Conservation (phyloP, 345 rosid genomes). For the rapeseed (Brassica napus) region DNA sequence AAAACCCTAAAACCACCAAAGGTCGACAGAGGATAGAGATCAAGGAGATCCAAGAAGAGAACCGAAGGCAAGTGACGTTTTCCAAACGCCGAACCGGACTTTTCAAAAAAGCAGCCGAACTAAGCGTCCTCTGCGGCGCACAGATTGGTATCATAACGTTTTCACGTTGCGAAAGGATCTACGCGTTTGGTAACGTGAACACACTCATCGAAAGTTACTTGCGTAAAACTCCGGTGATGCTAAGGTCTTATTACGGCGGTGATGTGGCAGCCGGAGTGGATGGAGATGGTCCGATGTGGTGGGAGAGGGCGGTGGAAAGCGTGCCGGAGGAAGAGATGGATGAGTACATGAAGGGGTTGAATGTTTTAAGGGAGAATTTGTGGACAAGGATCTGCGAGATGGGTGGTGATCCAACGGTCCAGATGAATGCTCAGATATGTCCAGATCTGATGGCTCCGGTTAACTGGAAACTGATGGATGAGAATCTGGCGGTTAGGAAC, state of each 20-base stretch:
- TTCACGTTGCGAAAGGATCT: conserved; percentile 34
- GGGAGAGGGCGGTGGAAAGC: conserved; percentile 40
- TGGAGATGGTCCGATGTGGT: conserved; percentile 31
- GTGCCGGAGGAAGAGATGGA: conserved; percentile 37
- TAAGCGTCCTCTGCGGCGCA: conserved; percentile 40
- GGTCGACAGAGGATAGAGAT: conserved; percentile 44
- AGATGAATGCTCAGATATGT: conserved; percentile 10
- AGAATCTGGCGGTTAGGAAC: conserved; percentile 14
- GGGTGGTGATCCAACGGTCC: conserved; percentile 18
- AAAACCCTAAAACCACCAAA: conserved; percentile 31
- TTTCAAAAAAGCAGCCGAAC: conserved; percentile 38
- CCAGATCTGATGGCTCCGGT: conserved; percentile 13
- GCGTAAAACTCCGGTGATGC: conserved; percentile 21
- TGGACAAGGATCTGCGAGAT: conserved; percentile 20
- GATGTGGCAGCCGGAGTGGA: not conserved
- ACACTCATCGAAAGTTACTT: conserved; percentile 26
- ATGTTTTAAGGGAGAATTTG: conserved; percentile 19
- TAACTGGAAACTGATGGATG: conserved; percentile 9
- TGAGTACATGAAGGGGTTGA: conserved; percentile 29
- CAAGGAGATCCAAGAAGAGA: conserved; percentile 23
- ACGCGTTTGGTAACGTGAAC: conserved; percentile 38
- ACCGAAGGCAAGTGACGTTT: conserved; percentile 41
- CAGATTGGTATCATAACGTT: conserved; percentile 37
- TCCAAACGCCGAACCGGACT: conserved; percentile 37
- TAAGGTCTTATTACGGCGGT: conserved; percentile 1